Evolutionary conservation across 208 protist genomes (phyloP).

Genomic region (Leishmania tropica): DNA sequence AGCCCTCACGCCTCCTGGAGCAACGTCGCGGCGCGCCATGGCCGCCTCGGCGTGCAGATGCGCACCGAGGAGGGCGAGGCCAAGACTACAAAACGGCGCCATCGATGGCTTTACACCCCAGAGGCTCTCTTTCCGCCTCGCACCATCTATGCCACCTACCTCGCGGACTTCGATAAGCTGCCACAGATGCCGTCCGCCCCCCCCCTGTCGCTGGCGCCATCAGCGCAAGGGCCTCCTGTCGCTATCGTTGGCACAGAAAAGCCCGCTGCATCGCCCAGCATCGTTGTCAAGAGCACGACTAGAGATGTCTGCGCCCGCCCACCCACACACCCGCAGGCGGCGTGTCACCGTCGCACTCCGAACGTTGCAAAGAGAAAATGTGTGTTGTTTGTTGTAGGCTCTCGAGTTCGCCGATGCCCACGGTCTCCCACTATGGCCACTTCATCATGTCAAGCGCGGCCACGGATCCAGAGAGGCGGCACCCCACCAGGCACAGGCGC

Average conservation of each 20-base stretch:
- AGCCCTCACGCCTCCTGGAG: conserved; percentile 34
- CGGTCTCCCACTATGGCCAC: not conserved
- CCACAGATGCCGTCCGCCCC: too few relatives aligned
- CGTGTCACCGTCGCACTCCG: not conserved
- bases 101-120: conserved; percentile 22
- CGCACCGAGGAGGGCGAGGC: conserved; percentile 33
- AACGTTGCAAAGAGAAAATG: not conserved
- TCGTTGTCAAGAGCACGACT: too few relatives aligned
- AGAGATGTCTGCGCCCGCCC: too few relatives aligned
- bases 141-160: conserved; percentile 47
- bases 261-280: not conserved
- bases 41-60: conserved; percentile 51
- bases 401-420: not conserved
- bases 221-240: not conserved
- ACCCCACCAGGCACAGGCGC: not conserved
- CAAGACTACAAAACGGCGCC: conserved; percentile 39
- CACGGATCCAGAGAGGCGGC: not conserved
- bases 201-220: not conserved
- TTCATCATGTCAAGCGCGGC: not conserved
- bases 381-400: not conserved
- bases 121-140: conserved; percentile 36
- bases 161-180: not conserved
- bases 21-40: conserved; percentile 36
- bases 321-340: too few relatives aligned
- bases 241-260: not conserved